Percentiles rank a stretch among this genome's conserved stretches.
Evolutionary conservation across 2,329 filamentous ascomycete species (phyloP).

Genomic region (Hypoxylon rubiginosum): DNA sequence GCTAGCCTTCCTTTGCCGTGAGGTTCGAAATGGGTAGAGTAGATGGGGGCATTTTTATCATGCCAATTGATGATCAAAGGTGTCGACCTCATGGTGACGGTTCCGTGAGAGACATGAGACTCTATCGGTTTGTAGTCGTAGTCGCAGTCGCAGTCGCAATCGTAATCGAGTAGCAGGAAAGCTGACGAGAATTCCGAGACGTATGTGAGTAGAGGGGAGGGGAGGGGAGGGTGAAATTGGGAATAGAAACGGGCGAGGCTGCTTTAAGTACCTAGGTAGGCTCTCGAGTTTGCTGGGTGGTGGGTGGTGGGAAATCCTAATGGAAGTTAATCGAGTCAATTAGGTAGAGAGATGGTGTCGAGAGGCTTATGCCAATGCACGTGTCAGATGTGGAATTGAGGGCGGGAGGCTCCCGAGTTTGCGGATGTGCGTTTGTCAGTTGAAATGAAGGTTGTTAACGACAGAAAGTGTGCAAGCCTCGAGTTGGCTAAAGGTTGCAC

Average conservation of each 20-base stretch:
- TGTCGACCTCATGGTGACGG: constrained; percentile 87
- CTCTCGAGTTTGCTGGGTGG: constrained; percentile 13
- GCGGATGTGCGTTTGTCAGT: not conserved
- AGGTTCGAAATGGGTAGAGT: constrained; percentile 96
- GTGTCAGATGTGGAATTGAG: not conserved
- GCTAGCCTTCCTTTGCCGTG: constrained; percentile 91
- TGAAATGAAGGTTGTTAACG: not conserved
- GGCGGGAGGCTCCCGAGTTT: not conserved
- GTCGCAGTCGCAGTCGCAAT: constrained; percentile 7
- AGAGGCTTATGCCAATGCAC: constrained; percentile 2
- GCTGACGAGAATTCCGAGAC: not conserved
- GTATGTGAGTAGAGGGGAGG: not conserved
- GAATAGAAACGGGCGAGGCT: constrained; percentile 24
- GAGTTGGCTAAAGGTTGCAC: not conserved
- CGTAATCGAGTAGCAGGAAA: constrained; percentile 11
- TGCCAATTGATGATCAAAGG: constrained; percentile 99
- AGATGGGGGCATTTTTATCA: constrained; percentile 95
- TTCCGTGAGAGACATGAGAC: constrained; percentile 41
- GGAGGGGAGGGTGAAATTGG: not conserved
- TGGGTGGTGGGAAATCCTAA: constrained; percentile 4
- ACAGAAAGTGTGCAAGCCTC: not conserved
- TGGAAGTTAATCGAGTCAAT: constrained; percentile 20
- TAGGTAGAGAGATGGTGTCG: not conserved
- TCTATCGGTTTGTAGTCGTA: constrained; percentile 20
- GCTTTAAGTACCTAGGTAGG: constrained; percentile 14